Conservation (phyloP, 148 eudicot species). For the Heliosperma pusillum region DNA sequence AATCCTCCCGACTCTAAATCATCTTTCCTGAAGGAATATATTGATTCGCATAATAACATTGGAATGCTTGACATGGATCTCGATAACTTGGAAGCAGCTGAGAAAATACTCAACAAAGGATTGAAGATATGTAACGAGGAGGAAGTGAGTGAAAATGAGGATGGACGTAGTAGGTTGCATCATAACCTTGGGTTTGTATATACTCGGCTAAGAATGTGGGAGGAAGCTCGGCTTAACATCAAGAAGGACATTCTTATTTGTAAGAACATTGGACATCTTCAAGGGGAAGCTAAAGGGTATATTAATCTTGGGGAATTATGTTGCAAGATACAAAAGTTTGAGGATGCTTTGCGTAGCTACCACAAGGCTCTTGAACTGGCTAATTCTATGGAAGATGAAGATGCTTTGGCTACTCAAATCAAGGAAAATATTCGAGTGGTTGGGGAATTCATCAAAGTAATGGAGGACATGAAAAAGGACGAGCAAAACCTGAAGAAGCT, state of each 20-base stretch:
- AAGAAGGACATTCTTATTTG: slow-evolving; percentile 74
- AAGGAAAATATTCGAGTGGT: slow-evolving; percentile 59
- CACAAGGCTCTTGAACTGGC: slow-evolving; percentile 73
- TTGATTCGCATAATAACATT: slow-evolving; percentile 88
- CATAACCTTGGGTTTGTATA: slow-evolving; percentile 88
- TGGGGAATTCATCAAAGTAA: slow-evolving; percentile 46
- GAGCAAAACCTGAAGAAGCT: slow-evolving; percentile 79
- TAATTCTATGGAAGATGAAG: slow-evolving; percentile 81
- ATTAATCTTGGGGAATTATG: slow-evolving; percentile 81
- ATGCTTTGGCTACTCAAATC: slow-evolving; percentile 59
- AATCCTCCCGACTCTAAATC: slow-evolving; percentile 44
- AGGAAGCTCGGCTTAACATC: slow-evolving; percentile 60
- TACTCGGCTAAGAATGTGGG: slow-evolving; percentile 71
- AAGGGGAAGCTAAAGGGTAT: slow-evolving; percentile 98
- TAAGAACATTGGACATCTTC: slow-evolving; percentile 58
- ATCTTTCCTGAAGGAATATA: slow-evolving; percentile 76
- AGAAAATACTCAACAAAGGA: slow-evolving; percentile 60
- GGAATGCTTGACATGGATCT: slow-evolving; percentile 95
- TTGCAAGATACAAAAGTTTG: slow-evolving; percentile 60
- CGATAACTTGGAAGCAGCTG: slow-evolving; percentile 77
- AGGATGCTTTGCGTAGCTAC: slow-evolving; percentile 73
- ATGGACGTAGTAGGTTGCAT: slow-evolving; percentile 80
- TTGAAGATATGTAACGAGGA: slow-evolving; percentile 86
- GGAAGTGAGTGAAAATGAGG: slow-evolving; percentile 70
- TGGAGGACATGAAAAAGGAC: slow-evolving; percentile 57